Conservation (phyloP, 371 early-diverging fungal species). For the Mucor saturninus region DNA sequence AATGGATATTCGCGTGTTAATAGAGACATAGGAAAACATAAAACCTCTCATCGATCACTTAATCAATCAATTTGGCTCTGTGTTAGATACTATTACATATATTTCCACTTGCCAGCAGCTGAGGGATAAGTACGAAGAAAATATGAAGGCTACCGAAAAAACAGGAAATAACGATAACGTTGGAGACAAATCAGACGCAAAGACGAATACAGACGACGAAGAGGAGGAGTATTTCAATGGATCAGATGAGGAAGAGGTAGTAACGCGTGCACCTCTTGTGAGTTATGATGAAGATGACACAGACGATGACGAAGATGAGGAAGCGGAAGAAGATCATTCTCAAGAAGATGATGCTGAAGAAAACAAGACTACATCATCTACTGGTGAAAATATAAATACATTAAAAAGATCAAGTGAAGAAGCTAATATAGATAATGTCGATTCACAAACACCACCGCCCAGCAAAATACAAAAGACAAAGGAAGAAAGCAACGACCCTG, state of each 20-base stretch:
- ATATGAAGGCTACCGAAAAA: slow-evolving; percentile 36
- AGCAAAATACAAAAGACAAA: too few species aligned
- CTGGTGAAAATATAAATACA: background rate
- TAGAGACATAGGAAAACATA: slow-evolving; percentile 60
- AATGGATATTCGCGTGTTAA: background rate
- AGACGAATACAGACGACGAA: slow-evolving; percentile 36
- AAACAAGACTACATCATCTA: background rate
- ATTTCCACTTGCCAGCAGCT: slow-evolving; percentile 64
- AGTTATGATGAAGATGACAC: slow-evolving; percentile 59
- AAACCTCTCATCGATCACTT: slow-evolving; percentile 75
- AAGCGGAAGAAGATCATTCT: background rate
- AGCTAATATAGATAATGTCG: background rate
- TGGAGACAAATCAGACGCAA: slow-evolving; percentile 26
- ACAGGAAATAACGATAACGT: slow-evolving; percentile 4
- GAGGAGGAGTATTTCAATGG: slow-evolving; percentile 90
- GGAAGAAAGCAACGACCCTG: too few species aligned
- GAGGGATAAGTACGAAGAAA: slow-evolving; percentile 66
- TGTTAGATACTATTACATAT: slow-evolving; percentile 66
- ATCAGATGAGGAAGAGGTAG: slow-evolving; percentile 66
- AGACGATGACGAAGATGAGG: slow-evolving; percentile 19
- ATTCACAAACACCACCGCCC: background rate
- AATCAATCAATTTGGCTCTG: slow-evolving; percentile 64
- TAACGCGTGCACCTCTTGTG: slow-evolving; percentile 32
- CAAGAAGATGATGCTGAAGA: background rate
- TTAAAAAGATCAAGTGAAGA: slow-evolving; percentile 11